A percentile compares a stretch with the other conserved stretches of the same genome.
Conservation (phyloP, 2,329 filamentous ascomycete genomes). For the Cadophora sp. region DNA sequence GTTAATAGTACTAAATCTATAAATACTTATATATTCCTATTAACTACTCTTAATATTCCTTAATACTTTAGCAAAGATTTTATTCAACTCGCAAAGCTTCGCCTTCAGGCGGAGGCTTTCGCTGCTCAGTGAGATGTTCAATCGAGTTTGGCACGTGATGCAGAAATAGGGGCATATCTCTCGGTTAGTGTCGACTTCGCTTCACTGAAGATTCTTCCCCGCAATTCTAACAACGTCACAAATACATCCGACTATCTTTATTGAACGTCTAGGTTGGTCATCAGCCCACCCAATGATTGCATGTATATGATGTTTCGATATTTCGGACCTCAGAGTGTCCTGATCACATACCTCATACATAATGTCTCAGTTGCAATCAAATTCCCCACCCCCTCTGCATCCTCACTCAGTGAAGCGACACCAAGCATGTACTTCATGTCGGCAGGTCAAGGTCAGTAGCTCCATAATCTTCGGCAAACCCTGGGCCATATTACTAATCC, state of each 20-base stretch:
- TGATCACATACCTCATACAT: neutral
- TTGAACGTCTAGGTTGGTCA: neutral
- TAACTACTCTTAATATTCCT: too few species aligned
- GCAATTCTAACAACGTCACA: neutral
- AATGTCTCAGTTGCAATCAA: constrained; percentile 7
- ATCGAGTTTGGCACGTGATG: neutral
- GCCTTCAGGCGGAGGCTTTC: too few species aligned
- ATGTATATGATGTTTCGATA: neutral
- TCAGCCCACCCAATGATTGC: neutral
- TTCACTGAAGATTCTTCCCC: neutral
- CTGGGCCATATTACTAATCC: neutral
- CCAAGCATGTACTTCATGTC: constrained; percentile 27
- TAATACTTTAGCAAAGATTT: too few species aligned
- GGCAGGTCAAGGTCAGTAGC: constrained; percentile 28
- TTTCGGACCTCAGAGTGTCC: neutral
- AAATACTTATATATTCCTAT: too few species aligned
- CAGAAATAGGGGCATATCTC: neutral
- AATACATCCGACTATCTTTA: neutral
- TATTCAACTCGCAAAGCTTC: too few species aligned
- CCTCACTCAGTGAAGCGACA: constrained; percentile 1
- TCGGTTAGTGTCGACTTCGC: neutral
- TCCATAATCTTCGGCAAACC: neutral
- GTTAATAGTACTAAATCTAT: too few species aligned
- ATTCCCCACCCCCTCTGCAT: neutral
- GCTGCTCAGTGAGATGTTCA: neutral